Conservation (phyloP, 2,329 filamentous ascomycete genomes). For the Chaetomium sp. region DNA sequence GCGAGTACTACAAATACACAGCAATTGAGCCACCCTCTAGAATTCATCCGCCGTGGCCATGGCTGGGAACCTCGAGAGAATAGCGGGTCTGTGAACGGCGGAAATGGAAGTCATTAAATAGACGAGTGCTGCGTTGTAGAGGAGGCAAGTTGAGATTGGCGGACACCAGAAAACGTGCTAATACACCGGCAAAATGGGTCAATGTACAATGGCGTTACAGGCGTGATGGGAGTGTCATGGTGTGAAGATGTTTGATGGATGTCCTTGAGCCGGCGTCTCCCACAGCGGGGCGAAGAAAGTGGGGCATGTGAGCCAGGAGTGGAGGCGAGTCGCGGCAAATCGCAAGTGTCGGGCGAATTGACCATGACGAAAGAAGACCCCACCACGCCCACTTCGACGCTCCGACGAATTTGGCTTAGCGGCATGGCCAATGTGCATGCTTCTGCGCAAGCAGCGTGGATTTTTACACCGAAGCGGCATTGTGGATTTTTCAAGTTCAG, state of each 20-base stretch:
- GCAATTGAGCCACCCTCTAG: slow-evolving; percentile 48
- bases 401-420: too few species aligned
- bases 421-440: too few species aligned
- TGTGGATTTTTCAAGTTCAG: not conserved
- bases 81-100: slow-evolving; percentile 8
- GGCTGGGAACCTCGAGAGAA: slow-evolving; percentile 24
- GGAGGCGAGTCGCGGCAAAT: not conserved
- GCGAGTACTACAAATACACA: slow-evolving; percentile 34
- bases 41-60: slow-evolving; percentile 43
- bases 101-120: slow-evolving; percentile 14
- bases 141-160: not conserved
- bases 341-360: not conserved
- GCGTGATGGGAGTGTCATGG: not conserved
- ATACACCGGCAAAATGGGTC: not conserved
- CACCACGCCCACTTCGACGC: not conserved
- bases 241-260: too few species aligned
- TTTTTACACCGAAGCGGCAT: too few species aligned
- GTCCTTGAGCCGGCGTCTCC: too few species aligned
- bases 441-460: too few species aligned
- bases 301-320: slow-evolving; percentile 16
- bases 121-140: not conserved
- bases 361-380: slow-evolving; percentile 9
- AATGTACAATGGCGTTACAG: not conserved
- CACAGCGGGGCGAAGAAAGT: slow-evolving; percentile 13
- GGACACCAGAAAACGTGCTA: too few species aligned